Conservation (phyloP, 1,284 basidiomycete species). For the Ustilago xerochloae region DNA sequence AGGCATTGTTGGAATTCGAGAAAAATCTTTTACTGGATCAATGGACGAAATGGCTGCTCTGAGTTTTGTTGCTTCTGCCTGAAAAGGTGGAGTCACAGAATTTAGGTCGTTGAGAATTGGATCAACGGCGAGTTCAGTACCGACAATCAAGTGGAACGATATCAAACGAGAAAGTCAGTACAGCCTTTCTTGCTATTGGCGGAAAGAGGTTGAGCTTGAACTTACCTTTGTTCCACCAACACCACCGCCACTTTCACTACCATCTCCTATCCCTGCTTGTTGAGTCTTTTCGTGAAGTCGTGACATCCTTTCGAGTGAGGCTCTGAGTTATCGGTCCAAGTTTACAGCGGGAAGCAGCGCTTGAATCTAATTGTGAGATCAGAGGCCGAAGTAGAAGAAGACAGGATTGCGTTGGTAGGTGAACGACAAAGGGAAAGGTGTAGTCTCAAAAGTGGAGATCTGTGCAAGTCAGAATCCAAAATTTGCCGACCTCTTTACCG, state of each 20-base stretch:
- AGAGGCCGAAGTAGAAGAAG: no score
- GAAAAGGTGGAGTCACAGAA: no score
- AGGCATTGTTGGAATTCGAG: constrained; percentile 34
- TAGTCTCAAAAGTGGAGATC: constrained; percentile 8
- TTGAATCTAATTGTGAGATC: no score
- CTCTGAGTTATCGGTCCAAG: no score
- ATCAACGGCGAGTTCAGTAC: no score
- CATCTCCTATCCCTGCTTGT: constrained; percentile 11
- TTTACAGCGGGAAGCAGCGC: no score
- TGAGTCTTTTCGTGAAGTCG: constrained; percentile 23
- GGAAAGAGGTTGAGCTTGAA: not conserved
- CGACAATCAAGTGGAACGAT: no score
- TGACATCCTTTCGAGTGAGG: constrained; percentile 20
- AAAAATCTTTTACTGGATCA: constrained; percentile 34
- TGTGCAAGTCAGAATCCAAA: not conserved
- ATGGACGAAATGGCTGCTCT: constrained; percentile 37
- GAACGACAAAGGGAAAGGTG: not conserved
- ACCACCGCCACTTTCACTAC: constrained; percentile 1
- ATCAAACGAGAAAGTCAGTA: no score
- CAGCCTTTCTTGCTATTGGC: no score
- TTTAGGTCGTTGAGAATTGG: no score
- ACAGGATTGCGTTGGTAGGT: no score
- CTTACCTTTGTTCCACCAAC: constrained; percentile 24
- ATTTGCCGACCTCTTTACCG: not conserved
- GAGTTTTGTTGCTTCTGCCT: constrained; percentile 39